A percentile compares a stretch with the other conserved stretches of the same genome.
phyloP scores from a whole-genome alignment of 768 basidiomycete genomes.

The Termitomyces sp. region DNA sequence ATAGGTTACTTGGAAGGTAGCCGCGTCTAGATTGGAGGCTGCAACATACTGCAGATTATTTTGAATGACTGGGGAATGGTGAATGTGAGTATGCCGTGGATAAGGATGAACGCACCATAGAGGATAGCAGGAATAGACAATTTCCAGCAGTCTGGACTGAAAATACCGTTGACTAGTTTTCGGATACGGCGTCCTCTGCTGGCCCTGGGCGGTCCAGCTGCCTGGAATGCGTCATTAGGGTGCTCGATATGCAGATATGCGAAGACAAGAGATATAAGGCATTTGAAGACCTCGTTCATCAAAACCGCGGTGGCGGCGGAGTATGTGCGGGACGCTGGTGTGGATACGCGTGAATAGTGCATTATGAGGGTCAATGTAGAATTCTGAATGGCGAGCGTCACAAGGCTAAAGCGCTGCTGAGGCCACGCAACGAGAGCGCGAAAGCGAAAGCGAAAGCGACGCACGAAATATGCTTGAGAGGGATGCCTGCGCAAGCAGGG shows the following conservation, averaged over 20 bases:
- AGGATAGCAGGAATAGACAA: conserved; percentile 94
- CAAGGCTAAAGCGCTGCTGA: conserved; percentile 38
- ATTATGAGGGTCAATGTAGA: conserved; percentile 88
- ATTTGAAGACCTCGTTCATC: conserved; percentile 91
- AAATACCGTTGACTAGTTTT: conserved; percentile 61
- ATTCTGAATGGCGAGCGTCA: conserved; percentile 90
- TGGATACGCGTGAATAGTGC: conserved; percentile 90
- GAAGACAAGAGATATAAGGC: conserved; percentile 78
- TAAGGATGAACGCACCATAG: conserved; percentile 48
- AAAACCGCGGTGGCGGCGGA: conserved; percentile 94
- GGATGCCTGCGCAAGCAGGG: conserved; percentile 62
- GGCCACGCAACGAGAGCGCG: neutral
- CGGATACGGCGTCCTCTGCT: conserved; percentile 30
- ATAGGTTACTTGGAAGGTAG: conserved; percentile 95
- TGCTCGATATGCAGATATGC: conserved; percentile 64
- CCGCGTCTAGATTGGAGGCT: conserved; percentile 88
- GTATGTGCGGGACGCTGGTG: conserved; percentile 70
- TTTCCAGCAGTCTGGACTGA: conserved; percentile 95
- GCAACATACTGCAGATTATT: conserved; percentile 96
- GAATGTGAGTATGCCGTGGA: neutral
- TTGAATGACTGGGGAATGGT: conserved; percentile 59
- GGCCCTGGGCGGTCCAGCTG: conserved; percentile 14
- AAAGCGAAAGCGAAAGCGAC: conserved; percentile 20
- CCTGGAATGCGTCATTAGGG: conserved; percentile 22
- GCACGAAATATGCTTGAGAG: conserved; percentile 78